A percentile compares a stretch with the other conserved stretches of the same genome.
phyloP scores from a whole-genome alignment of 345 rosid species.

The Triadica sebifera region DNA sequence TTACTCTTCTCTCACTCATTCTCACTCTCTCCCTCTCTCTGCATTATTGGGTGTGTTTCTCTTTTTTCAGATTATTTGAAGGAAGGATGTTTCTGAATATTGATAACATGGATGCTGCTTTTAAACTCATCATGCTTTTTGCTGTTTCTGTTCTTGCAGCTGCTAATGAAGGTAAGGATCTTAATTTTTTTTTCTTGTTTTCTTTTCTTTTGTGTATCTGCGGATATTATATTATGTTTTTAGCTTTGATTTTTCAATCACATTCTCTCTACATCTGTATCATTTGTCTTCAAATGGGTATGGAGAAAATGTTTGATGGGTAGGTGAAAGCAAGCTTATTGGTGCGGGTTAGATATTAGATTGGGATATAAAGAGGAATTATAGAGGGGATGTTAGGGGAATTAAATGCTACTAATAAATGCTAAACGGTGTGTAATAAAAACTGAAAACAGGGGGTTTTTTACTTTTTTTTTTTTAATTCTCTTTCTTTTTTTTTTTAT shows the following conservation, averaged over 20 bases:
- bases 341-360: slow-evolving; percentile 38
- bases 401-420: background rate
- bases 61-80: slow-evolving; percentile 18
- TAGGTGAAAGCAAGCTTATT: no score
- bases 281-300: no score
- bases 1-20: no score
- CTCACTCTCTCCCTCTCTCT: no score
- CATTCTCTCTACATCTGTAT: background rate
- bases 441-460: background rate
- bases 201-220: background rate
- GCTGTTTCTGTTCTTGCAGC: slow-evolving; percentile 26
- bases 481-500: no score
- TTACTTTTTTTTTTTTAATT: no score
- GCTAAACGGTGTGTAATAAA: slow-evolving; percentile 10
- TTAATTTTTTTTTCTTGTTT: background rate
- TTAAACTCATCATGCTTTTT: slow-evolving; percentile 29
- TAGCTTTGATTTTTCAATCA: background rate
- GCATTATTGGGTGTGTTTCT: no score
- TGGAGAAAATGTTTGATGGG: no score
- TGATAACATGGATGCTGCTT: slow-evolving; percentile 18
- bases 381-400: slow-evolving; percentile 29
- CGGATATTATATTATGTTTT: background rate
- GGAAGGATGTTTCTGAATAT: slow-evolving; percentile 14
- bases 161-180: slow-evolving; percentile 49
- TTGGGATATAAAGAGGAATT: slow-evolving; percentile 23